Base-by-base conservation (phyloP, 257 asterid genomes). In the Solanum gracilifrons region DNA sequence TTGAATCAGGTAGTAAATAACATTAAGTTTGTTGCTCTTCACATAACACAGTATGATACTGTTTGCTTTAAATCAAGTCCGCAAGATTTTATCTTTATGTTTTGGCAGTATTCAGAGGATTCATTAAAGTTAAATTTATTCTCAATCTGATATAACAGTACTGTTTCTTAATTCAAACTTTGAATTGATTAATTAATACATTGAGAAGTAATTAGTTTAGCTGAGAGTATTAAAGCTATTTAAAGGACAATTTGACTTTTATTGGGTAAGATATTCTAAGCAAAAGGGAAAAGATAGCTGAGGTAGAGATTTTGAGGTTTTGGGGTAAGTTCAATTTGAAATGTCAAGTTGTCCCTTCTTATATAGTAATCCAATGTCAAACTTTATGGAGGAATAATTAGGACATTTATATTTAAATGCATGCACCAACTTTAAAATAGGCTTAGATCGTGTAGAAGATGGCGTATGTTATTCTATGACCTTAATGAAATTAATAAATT, bases 261-360 rank as follows among this genome's bases (percentile, higher is more conserved):
- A 86, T 71, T 36, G 46, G 83, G 89, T 86, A 87, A 85, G n/a
- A 46, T 55, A 60, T 85, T 80, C 86, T 69, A 35, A 11, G 69
- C 23, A 9, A 32, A 55, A 64, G 41, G 68, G 37, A n/a, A 33
- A 83, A 10, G 60, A 33, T 48, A 82, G 41, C 21, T 36, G 31
- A 21, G 72, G 15, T 64, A 20, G 68, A 60, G 68, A 60, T 13
- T 60, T 60, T 60, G 68, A 60, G 13, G 13, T 60, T 21, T 60
- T 21, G n/a, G 66, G n/a, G 25, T n/a, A 21, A 75, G 31, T n/a
- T 39, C 11, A 76, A 12, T 76, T 76, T 23, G 58, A 76, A 37
- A 37, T 76, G 58, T 76, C 32, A 37, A 76, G 23, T 13, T 37
- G 83, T 10, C 58, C 58, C 33, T 76, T 23, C 33, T 37, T 76